A percentile compares a stretch with the other conserved stretches of the same genome.
phyloP scores from a whole-genome alignment of 2,329 filamentous ascomycete species.

The Sporothrix humicola region DNA sequence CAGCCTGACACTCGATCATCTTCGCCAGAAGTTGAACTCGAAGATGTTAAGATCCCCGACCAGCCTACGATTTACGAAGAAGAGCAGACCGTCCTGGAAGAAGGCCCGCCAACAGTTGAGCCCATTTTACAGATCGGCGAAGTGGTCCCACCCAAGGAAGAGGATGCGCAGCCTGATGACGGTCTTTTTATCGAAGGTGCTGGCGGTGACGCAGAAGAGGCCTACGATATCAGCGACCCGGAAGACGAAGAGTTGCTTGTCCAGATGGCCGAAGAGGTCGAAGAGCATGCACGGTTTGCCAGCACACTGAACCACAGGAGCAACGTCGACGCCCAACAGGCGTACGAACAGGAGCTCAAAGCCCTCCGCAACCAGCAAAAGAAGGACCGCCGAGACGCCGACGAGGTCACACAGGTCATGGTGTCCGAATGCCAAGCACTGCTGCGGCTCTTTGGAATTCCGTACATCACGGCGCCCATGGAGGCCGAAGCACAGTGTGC shows the following conservation, averaged over 20 bases:
- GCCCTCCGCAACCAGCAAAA: conserved; percentile 92
- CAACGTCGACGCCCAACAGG: conserved; percentile 58
- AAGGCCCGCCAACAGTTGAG: not conserved
- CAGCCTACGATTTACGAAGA: conserved; percentile 38
- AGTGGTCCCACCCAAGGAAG: not conserved
- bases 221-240: conserved; percentile 79
- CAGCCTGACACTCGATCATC: conserved; percentile 34
- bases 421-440: conserved; percentile 92
- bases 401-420: conserved; percentile 97
- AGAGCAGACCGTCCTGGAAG: conserved; percentile 34
- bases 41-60: conserved; percentile 45
- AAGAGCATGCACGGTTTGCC: conserved; percentile 92
- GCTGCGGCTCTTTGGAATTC: conserved; percentile 86
- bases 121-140: not conserved
- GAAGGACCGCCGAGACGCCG: conserved; percentile 92
- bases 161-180: conserved; percentile 37
- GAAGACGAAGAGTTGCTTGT: conserved; percentile 89
- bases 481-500: conserved; percentile 98
- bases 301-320: conserved; percentile 81
- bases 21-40: conserved; percentile 46
- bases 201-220: conserved; percentile 49
- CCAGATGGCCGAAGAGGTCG: conserved; percentile 85
- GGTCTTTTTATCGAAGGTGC: conserved; percentile 39
- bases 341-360: conserved; percentile 87
- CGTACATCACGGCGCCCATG: conserved; percentile 97